phyloP scores from a whole-genome alignment of 2,329 filamentous ascomycete genomes.

The Diaporthe citri region DNA sequence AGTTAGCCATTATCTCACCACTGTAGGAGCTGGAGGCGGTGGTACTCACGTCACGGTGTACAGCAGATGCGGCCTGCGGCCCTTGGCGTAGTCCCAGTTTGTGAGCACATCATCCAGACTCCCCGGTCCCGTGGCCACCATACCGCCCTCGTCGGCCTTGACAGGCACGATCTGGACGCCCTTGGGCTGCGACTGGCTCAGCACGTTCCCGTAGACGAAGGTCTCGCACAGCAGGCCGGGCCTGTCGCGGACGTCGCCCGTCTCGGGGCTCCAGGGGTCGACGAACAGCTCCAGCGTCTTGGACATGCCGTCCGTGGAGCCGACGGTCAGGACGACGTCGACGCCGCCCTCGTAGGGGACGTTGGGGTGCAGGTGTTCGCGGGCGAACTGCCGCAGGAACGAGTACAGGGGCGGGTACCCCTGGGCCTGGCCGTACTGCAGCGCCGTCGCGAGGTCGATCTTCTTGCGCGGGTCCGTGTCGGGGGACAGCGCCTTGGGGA shows the following conservation, averaged over 20 bases:
- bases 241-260: conserved; percentile 75
- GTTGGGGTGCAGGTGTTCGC: conserved; percentile 82
- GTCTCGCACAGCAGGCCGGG: conserved; percentile 84
- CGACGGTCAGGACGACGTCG: conserved; percentile 83
- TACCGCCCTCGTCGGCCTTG: conserved; percentile 82
- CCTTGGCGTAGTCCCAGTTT: conserved; percentile 83
- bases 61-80: conserved; percentile 83
- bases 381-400: conserved; percentile 84
- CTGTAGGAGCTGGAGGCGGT: not conserved
- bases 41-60: conserved; percentile 87
- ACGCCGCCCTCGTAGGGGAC: conserved; percentile 83
- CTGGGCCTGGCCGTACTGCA: conserved; percentile 88
- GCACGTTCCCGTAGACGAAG: conserved; percentile 83
- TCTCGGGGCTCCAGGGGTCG: conserved; percentile 79
- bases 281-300: conserved; percentile 83
- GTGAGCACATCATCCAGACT: conserved; percentile 82
- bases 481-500: conserved; percentile 74
- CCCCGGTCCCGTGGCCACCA: conserved; percentile 79
- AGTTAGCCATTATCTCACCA: not conserved
- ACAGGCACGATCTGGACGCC: conserved; percentile 82
- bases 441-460: conserved; percentile 83
- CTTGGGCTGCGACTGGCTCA: conserved; percentile 74
- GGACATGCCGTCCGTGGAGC: conserved; percentile 86
- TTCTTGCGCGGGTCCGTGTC: conserved; percentile 72
- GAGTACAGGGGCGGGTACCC: conserved; percentile 84